Base-by-base conservation (phyloP, 768 basidiomycete genomes). In the Lanmaoa pseudosensibilis region DNA sequence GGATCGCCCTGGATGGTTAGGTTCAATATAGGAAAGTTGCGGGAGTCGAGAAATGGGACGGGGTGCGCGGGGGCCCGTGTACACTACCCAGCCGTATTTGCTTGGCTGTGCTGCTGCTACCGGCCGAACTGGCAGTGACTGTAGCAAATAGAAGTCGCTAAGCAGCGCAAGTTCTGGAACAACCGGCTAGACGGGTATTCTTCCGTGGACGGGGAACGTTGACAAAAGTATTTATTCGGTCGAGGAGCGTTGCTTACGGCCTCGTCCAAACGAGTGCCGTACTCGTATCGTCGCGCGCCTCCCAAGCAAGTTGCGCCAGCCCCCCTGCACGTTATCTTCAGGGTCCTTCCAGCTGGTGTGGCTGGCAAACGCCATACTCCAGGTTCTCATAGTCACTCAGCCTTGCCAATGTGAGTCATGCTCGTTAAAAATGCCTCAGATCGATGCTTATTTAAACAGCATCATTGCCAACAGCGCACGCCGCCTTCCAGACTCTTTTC, bases 11-110 rank as follows among this genome's bases (percentile, higher is more conserved):
- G 48, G 45, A 45, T 23, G n/a, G n/a, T 27, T 27, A 27, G 27
- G 27, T 27, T 6, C 27, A 6, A 32, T 46, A 41, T 46, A 41
- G 52, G 34, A 46, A 39, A n/a, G 13, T 0, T 54, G 4, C 40
- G 50, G 43, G 45, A 19, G 46, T 39, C 5, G 19, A 21, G 33
- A 47, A 25, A 27, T 52, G 34, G 21, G 3, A 32, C 34, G 44
- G 58, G 66, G 67, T 69, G 62, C 13, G 46, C 64, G 59, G 67
- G 65, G 64, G 52, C 34, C 48, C 21, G 54, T 30, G 63, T 23
- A 15, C 30, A 25, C 23, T 21, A 30, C 34, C 27, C 47, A 44
- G 30, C 44, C 37, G 36, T 56, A 57, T 51, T 57, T n/a, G 45
- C 58, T 57, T 23, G 51, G 67, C 67, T 68, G 67, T 64, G 60